Base-by-base conservation (phyloP, 768 basidiomycete genomes). In the Myochromella boudieri region DNA sequence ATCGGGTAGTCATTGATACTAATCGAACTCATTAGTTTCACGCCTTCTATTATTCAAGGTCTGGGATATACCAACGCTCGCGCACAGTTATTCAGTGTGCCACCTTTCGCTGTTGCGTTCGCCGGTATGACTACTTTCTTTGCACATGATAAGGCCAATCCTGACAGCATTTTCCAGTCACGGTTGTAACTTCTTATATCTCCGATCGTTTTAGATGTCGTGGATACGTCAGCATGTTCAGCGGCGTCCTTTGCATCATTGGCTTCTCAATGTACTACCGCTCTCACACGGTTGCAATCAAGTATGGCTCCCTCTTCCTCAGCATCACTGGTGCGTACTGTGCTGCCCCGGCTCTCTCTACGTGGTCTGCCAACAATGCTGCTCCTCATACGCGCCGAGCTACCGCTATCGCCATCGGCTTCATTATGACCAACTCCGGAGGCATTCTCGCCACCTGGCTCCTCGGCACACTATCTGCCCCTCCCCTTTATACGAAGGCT, bases 41-140 rank as follows among this genome's bases (percentile, higher is more conserved):
- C 80, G 6, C 88, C 88, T 5, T 82, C 84, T 3, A 87, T 91
- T 62, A 78, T 91, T 5, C 68, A 77, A 24, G 68, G 71, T 14
- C 72, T 86, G 2, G 84, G 84, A 15, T 84, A 76, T 59, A 71
- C 71, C 2, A 71, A 75, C 0, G 68, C 76, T 25, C 61, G 67
- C 18, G 77, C 80, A 9, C 83, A 86, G 56, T 68, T 87, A 2
- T 78, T 82, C 72, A 82, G 77, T 11, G 84, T 85, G 2, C 74
- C 74, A 11, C 81, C 81, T 2, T 82, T 76, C 34, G 76, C 74
- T 2, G 51, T 54, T 4, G 77, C 77, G 14, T 82, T 81, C 56
- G 60, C 70, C 15, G 59, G 79, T 78, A 26, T 52, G 78, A 62
- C 5, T 17, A 12, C 3, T 22, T n/a, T 27, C 10, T 1, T 52